phyloP scores from a whole-genome alignment of 2,329 filamentous ascomycete species.

The Cryoendolithus antarcticus region DNA sequence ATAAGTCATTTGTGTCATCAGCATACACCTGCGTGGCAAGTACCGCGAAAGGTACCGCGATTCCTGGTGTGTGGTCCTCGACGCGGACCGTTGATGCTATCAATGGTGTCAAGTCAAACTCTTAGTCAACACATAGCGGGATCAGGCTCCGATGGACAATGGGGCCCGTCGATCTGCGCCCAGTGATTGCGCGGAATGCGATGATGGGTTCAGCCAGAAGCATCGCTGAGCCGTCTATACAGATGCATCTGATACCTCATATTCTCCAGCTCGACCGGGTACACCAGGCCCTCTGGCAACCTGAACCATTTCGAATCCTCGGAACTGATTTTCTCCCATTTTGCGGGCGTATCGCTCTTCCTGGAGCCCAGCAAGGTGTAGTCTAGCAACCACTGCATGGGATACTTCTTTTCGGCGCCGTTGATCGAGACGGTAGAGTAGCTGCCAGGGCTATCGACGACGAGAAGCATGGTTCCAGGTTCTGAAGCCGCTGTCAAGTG shows the following conservation, averaged over 20 bases:
- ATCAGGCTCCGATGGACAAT: too few species aligned
- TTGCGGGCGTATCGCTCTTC: constrained; percentile 10
- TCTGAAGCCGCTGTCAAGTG: constrained; percentile 48
- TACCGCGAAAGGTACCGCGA: too few species aligned
- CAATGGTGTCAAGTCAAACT: too few species aligned
- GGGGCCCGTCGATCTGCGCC: too few species aligned
- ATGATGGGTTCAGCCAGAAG: too few species aligned
- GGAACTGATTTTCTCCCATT: constrained; percentile 64
- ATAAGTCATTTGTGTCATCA: too few species aligned
- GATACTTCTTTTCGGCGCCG: constrained; percentile 53
- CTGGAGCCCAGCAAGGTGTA: constrained; percentile 51
- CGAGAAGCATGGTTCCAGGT: constrained; percentile 57
- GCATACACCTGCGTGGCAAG: too few species aligned
- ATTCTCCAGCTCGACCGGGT: constrained; percentile 79
- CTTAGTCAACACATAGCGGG: too few species aligned
- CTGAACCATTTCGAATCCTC: constrained; percentile 81
- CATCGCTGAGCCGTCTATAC: constrained; percentile 37
- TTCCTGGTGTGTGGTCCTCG: too few species aligned
- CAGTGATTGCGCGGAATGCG: too few species aligned
- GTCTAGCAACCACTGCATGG: constrained; percentile 87
- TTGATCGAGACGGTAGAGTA: constrained; percentile 70
- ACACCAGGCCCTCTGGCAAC: constrained; percentile 48
- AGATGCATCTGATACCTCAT: constrained; percentile 92
- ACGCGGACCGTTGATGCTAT: too few species aligned
- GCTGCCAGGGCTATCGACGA: constrained; percentile 86